These are phyloP conservation scores for Hygrocybe punicea DNA, from an alignment of 768 basidiomycete species.

Conservation along the genomic window DNA sequence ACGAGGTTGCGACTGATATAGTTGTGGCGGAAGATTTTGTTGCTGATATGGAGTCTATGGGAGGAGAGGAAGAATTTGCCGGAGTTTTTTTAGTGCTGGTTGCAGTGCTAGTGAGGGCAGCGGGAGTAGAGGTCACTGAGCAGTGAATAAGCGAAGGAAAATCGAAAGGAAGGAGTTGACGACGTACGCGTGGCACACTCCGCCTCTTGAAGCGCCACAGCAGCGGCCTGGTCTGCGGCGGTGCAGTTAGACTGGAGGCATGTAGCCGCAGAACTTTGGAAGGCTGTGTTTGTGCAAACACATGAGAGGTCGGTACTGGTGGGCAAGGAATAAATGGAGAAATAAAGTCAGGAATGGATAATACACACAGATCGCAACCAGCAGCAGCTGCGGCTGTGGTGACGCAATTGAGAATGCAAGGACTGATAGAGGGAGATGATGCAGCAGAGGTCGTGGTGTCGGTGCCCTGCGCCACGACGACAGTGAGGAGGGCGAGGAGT, in stretches of 20 bases:
- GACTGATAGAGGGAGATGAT: neutral
- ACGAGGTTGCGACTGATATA: too few relatives aligned
- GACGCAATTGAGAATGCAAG: neutral
- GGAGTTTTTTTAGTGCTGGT: too few relatives aligned
- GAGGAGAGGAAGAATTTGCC: too few relatives aligned
- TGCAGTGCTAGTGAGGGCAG: neutral
- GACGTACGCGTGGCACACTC: conserved; percentile 29
- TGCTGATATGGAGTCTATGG: too few relatives aligned
- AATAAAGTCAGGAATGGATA: neutral
- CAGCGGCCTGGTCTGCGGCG: conserved; percentile 27
- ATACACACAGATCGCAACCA: conserved; percentile 1
- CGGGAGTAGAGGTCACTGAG: too few relatives aligned
- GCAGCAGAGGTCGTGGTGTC: conserved; percentile 1
- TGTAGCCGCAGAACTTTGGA: conserved; percentile 31
- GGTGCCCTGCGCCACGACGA: neutral
- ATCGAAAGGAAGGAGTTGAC: neutral
- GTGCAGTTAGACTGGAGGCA: conserved; percentile 40
- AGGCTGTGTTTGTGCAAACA: conserved; percentile 36
- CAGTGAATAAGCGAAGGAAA: too few relatives aligned
- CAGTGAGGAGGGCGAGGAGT: conserved; percentile 5
- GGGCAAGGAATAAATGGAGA: neutral
- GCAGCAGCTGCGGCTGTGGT: neutral
- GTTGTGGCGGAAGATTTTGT: too few relatives aligned
- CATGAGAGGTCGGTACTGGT: conserved; percentile 41
- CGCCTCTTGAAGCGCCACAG: conserved; percentile 25